These are phyloP conservation scores for Nectriaceae sp. DNA, from an alignment of 2,329 filamentous ascomycete species.

Conservation along the genomic window DNA sequence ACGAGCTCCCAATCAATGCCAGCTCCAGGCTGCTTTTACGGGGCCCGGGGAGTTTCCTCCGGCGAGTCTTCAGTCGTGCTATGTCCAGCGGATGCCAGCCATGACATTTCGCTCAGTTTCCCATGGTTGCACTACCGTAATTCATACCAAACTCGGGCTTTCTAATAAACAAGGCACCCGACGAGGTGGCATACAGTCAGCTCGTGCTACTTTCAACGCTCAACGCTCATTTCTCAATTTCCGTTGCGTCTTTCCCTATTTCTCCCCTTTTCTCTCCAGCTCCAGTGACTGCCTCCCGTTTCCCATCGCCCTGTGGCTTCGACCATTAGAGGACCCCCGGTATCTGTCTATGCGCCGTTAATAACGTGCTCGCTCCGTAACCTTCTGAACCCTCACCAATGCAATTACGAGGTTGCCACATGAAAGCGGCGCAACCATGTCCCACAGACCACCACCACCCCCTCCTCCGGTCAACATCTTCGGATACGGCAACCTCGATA, in stretches of 20 bases:
- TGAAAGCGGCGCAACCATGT: slow-evolving; percentile 33
- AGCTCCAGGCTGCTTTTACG: not conserved
- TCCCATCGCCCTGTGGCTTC: slow-evolving; percentile 6
- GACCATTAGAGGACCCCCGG: slow-evolving; percentile 6
- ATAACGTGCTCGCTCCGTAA: slow-evolving; percentile 10
- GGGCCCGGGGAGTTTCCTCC: not conserved
- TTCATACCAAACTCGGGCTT: too few relatives aligned
- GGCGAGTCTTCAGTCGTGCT: not conserved
- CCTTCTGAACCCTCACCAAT: slow-evolving; percentile 25
- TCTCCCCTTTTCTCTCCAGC: not conserved
- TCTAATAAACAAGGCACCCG: too few relatives aligned
- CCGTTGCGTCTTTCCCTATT: not conserved
- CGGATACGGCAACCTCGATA: slow-evolving; percentile 36
- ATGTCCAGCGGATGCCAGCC: too few relatives aligned
- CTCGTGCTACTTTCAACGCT: not conserved
- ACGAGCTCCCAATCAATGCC: not conserved
- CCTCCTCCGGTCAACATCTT: slow-evolving; percentile 36
- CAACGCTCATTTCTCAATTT: not conserved
- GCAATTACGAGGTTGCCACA: slow-evolving; percentile 29
- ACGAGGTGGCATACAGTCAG: too few relatives aligned
- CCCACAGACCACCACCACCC: slow-evolving; percentile 37
- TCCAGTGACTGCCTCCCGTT: too few relatives aligned
- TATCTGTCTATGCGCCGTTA: slow-evolving; percentile 3
- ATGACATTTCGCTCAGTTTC: too few relatives aligned
- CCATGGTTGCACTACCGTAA: not conserved